Evolutionary conservation across 202 grass and related monocot genomes (phyloP), one percentile per base, ranked within the genome.

Genomic region (Zizania palustris): DNA sequence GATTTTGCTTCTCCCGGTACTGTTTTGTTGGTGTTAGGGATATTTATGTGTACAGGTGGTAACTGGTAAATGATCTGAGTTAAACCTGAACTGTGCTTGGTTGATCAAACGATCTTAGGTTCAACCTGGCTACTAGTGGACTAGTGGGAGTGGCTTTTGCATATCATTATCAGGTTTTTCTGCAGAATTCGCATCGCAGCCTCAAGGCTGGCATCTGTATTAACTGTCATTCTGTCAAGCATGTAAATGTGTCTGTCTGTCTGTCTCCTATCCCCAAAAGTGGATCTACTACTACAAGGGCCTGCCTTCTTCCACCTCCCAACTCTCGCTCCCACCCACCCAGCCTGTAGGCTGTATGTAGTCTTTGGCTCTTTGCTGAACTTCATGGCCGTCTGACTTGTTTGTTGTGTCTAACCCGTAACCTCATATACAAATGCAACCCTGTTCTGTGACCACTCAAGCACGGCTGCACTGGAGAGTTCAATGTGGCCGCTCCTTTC

Each of bases 1-100:
- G 59, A 67, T 67, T 86, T 82, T 72, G 60, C 37, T 28, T 28
- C 19, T 39, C 39, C 22, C 65, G 62, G 18, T 71, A 79, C 65
- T 66, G 74, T 71, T 65, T 84, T 45, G 71, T 63, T 36, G 82
- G 38, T 35, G 57, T 58, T 76, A 72, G 81, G 76, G 12, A 45
- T 54, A 80, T 80, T 41, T 36, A 65, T 61, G 60, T 84, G 77
- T 85, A 88, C 60, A 84, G 57, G 59, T 21, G 41, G 67, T 28
- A 28, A 28, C 28, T 28, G 28, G 28, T 77, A 82, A 81, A 70
- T 59, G 65, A 41, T 59, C 35, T 20, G 42, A 76, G 53, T 12
- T 51, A 39, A 61, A 60, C 70, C 48, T 37, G 45, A 68, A 7
- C 38, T 54, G 22, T 63, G 9, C 19, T 33, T 60, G 6, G 10